phyloP scores from a whole-genome alignment of 345 rosid genomes.

The Eucalyptus tenuipes region DNA sequence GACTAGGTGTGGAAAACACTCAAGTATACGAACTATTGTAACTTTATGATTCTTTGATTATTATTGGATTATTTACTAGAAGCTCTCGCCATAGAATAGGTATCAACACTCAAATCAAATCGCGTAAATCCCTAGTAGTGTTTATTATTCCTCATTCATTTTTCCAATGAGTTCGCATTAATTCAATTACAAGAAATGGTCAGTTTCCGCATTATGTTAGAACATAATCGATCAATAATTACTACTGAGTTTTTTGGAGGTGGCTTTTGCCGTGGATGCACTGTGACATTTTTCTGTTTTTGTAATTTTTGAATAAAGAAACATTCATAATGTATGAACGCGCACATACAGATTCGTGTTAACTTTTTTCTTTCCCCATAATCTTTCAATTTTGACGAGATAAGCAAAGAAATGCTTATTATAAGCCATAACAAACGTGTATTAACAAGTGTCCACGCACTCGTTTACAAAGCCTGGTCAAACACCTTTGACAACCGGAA shows the following conservation, averaged over 20 bases:
- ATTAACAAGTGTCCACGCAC: background rate
- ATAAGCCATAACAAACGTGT: background rate
- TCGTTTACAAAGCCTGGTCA: background rate
- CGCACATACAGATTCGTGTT: background rate
- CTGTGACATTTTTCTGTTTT: background rate
- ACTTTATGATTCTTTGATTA: no score
- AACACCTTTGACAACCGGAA: background rate
- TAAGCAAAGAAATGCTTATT: background rate
- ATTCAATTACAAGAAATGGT: background rate
- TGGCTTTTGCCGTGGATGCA: background rate
- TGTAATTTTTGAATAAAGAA: background rate
- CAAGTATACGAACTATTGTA: background rate
- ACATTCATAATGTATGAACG: background rate
- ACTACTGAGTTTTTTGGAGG: background rate
- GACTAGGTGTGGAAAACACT: no score
- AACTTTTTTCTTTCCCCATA: background rate
- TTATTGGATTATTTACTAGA: no score
- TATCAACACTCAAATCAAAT: rapidly evolving
- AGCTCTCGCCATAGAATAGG: background rate
- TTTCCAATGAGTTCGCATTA: background rate
- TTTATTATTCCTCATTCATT: background rate
- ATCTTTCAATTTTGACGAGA: background rate
- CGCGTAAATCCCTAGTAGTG: rapidly evolving
- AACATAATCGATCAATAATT: background rate
- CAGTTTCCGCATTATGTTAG: background rate